Conservation (phyloP, 2,329 filamentous ascomycete genomes). For the Ampelomyces quisqualis region DNA sequence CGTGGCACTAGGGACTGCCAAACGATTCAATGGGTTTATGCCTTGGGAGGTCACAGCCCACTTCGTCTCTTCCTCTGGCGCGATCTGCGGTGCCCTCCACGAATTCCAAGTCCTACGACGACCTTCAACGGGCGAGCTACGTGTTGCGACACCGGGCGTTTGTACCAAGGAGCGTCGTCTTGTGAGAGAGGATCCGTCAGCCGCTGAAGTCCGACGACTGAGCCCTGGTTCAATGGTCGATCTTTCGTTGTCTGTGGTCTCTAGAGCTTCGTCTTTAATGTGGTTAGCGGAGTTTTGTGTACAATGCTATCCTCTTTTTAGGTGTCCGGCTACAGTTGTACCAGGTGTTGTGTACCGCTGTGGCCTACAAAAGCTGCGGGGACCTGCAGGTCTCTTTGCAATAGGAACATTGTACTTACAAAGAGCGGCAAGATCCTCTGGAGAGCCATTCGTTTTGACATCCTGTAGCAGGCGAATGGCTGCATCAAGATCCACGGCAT, state of each 20-base stretch:
- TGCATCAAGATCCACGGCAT: slow-evolving; percentile 49
- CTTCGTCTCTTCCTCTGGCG: slow-evolving; percentile 30
- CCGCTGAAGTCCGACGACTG: slow-evolving; percentile 22
- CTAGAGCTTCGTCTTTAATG: slow-evolving; percentile 34
- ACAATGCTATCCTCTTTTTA: too few relatives aligned
- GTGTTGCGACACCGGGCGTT: slow-evolving; percentile 45
- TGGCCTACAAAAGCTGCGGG: too few relatives aligned
- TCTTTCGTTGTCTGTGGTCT: too few relatives aligned
- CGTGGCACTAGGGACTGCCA: slow-evolving; percentile 23
- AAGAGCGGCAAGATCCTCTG: slow-evolving; percentile 51
- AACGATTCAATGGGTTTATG: slow-evolving; percentile 22
- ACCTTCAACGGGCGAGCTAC: slow-evolving; percentile 33
- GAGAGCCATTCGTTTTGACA: slow-evolving; percentile 51
- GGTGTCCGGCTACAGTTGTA: too few relatives aligned
- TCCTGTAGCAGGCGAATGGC: slow-evolving; percentile 51
- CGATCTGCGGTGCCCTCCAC: slow-evolving; percentile 29
- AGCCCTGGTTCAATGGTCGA: slow-evolving; percentile 17
- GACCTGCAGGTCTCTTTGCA: too few relatives aligned
- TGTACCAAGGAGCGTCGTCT: slow-evolving; percentile 44
- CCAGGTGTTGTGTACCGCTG: too few relatives aligned
- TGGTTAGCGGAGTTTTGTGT: slow-evolving; percentile 14
- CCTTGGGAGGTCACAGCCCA: slow-evolving; percentile 27
- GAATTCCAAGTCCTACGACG: slow-evolving; percentile 40
- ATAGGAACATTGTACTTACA: slow-evolving; percentile 39
- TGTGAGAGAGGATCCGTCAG: slow-evolving; percentile 33